Percentiles rank a stretch among this genome's conserved stretches.
These are phyloP conservation scores for Chlorokybus atmophyticus DNA, from an alignment of 139 green algal species.

Conservation along the genomic window DNA sequence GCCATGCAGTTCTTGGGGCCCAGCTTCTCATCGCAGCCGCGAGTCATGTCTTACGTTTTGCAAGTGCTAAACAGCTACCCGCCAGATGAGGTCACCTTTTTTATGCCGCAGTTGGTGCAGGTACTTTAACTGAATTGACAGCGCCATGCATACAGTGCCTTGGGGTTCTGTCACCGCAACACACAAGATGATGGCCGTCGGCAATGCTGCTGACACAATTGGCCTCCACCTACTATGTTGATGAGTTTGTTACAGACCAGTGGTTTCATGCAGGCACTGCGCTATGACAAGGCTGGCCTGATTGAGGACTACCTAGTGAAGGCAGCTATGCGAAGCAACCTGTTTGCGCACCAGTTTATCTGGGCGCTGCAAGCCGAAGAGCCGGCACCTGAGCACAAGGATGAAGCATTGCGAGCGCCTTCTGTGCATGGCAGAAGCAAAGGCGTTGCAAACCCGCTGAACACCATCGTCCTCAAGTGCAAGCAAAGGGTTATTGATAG, in stretches of 20 bases:
- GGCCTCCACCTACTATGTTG: too few relatives aligned
- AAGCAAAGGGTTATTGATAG: conserved; percentile 13
- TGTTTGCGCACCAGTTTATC: conserved; percentile 77
- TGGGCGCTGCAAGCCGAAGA: conserved; percentile 74
- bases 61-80: conserved; percentile 26
- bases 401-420: too few relatives aligned
- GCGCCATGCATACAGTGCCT: too few relatives aligned
- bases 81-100: conserved; percentile 31
- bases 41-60: conserved; percentile 27
- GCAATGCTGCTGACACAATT: too few relatives aligned
- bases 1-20: conserved; percentile 20
- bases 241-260: too few relatives aligned
- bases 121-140: too few relatives aligned
- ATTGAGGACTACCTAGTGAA: conserved; percentile 52
- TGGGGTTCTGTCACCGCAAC: too few relatives aligned
- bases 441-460: conserved; percentile 45
- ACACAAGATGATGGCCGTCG: too few relatives aligned
- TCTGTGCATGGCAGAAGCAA: too few relatives aligned
- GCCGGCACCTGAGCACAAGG: too few relatives aligned
- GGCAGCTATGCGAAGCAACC: conserved; percentile 40
- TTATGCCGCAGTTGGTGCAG: conserved; percentile 88
- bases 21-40: conserved; percentile 9
- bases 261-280: too few relatives aligned
- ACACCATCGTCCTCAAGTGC: conserved; percentile 48
- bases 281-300: conserved; percentile 35